Percentiles rank a stretch among this genome's conserved stretches.
phyloP scores from a whole-genome alignment of 2,329 filamentous ascomycete genomes.

The Tricladium varicosporioides region DNA sequence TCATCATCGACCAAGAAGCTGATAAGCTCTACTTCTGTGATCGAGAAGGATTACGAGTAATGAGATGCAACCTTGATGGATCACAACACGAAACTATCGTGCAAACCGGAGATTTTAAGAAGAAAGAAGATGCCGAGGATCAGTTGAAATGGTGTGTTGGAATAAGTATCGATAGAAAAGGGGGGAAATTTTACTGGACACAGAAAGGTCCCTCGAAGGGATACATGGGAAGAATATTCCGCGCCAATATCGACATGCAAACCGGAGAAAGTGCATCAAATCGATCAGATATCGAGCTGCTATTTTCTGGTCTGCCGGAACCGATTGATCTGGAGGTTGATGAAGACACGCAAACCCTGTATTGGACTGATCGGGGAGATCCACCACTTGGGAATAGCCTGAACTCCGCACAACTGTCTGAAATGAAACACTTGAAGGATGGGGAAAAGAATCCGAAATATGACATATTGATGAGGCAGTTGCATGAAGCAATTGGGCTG shows the following conservation, averaged over 20 bases:
- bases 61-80: slow-evolving; percentile 41
- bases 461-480: slow-evolving; percentile 34
- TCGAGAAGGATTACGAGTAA: slow-evolving; percentile 43
- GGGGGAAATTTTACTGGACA: slow-evolving; percentile 55
- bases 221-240: slow-evolving; percentile 50
- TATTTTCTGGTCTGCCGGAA: slow-evolving; percentile 48
- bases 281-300: slow-evolving; percentile 18
- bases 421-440: not conserved
- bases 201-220: slow-evolving; percentile 56
- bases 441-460: slow-evolving; percentile 13
- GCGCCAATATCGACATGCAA: slow-evolving; percentile 42
- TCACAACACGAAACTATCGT: slow-evolving; percentile 36
- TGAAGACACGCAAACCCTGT: slow-evolving; percentile 43
- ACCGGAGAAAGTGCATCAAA: slow-evolving; percentile 27
- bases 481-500: slow-evolving; percentile 48
- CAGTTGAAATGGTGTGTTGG: slow-evolving; percentile 52
- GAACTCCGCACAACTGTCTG: slow-evolving; percentile 37
- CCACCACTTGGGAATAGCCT: slow-evolving; percentile 52
- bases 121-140: slow-evolving; percentile 10
- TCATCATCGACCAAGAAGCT: slow-evolving; percentile 27
- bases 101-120: slow-evolving; percentile 17
- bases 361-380: slow-evolving; percentile 62
- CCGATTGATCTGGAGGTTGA: slow-evolving; percentile 58
- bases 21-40: slow-evolving; percentile 42
- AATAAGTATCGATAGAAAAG: slow-evolving; percentile 44